phyloP scores from a whole-genome alignment of 164 flowering plant genomes.

The Nymphaea colorata region DNA sequence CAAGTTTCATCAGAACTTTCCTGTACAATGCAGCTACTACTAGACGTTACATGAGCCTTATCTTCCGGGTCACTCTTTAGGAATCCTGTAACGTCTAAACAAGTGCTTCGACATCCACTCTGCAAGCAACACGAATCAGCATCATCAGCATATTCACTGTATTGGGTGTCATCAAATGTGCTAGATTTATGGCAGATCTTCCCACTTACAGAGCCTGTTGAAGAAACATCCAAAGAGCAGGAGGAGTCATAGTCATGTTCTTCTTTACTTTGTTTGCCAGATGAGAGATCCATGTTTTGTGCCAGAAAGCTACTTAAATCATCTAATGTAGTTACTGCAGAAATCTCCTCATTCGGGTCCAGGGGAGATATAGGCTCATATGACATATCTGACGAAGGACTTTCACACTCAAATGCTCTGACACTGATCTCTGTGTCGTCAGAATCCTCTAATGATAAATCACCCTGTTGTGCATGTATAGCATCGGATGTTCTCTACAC shows the following conservation, averaged over 20 bases:
- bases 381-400: conserved; percentile 8
- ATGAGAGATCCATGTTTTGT: neutral
- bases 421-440: conserved; percentile 31
- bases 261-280: conserved; percentile 1
- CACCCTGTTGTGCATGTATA: conserved; percentile 8
- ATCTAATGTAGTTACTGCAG: conserved; percentile 11
- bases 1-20: too few species aligned
- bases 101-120: too few species aligned
- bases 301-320: conserved; percentile 3
- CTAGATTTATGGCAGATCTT: too few species aligned
- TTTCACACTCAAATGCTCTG: conserved; percentile 10
- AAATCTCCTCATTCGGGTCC: conserved; percentile 11
- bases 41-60: too few species aligned
- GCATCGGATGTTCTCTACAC: conserved; percentile 18
- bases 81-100: too few species aligned
- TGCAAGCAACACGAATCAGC: too few species aligned
- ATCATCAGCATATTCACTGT: too few species aligned
- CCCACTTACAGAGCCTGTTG: too few species aligned
- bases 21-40: too few species aligned
- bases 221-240: neutral
- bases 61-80: too few species aligned
- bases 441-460: conserved; percentile 27
- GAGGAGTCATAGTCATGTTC: conserved; percentile 4
- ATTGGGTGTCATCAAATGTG: too few species aligned
- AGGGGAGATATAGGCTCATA: conserved; percentile 7